Percentiles rank a stretch among this genome's conserved stretches.
phyloP scores from a whole-genome alignment of 2,329 filamentous ascomycete species.

The Zymoseptoria tritici region DNA sequence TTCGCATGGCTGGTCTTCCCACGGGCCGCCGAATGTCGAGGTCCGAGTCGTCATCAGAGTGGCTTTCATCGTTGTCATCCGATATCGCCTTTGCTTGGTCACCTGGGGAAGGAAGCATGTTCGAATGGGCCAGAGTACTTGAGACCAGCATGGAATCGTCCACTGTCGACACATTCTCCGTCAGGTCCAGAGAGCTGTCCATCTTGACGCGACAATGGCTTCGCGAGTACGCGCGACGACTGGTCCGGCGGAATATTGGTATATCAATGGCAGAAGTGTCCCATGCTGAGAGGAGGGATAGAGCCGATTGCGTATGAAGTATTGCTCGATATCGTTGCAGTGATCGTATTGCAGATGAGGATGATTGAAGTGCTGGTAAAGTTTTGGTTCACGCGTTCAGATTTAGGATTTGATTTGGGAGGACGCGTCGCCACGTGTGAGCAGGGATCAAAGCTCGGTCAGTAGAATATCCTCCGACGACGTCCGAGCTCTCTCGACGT shows the following conservation, averaged over 20 bases:
- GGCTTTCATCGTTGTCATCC: not conserved
- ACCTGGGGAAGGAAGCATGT: conserved; percentile 4
- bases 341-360: not conserved
- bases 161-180: not conserved
- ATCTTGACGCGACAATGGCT: conserved; percentile 1
- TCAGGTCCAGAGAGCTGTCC: conserved; percentile 3
- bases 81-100: conserved; percentile 1
- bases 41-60: conserved; percentile 15
- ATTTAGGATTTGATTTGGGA: not conserved
- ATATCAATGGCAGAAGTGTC: not conserved
- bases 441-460: not conserved
- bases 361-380: not conserved
- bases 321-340: not conserved
- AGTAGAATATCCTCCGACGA: not conserved
- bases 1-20: conserved; percentile 25
- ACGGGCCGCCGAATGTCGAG: conserved; percentile 20
- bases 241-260: not conserved
- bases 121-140: not conserved
- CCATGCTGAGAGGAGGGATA: not conserved
- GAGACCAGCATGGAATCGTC: not conserved
- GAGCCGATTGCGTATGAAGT: not conserved
- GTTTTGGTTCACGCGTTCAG: not conserved
- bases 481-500: not conserved
- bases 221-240: not conserved
- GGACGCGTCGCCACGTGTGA: not conserved